Evolutionary conservation across 768 basidiomycete species (phyloP), one percentile per base, ranked within the genome.

Genomic region (Rickenella mellea): DNA sequence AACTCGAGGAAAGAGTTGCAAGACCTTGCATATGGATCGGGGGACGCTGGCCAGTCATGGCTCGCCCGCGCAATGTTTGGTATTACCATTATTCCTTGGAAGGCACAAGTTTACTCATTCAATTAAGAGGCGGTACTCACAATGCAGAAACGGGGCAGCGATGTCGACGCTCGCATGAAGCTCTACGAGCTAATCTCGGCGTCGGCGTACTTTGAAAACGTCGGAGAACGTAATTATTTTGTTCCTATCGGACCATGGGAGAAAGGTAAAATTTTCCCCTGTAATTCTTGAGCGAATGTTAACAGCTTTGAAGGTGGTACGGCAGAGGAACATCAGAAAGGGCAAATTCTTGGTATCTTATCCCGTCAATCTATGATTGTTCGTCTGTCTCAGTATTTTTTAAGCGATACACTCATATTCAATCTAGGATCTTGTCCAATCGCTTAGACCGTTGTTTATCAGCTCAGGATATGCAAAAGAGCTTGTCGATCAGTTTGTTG

Each of bases 1-100:
- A 36, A 36, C 12, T 17, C 19, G 33, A 6, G 15, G 11, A 22
- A 15, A 5, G 19, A 36, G 12, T 22, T 22, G 10, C 33, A 36
- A 36, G 33, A 36, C 7, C 19, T 36, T 10, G 33, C 33, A 9
- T 36, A 19, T 36, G 33, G 33, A 10, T 17, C 19, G 24, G 33
- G 33, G 19, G 33, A 36, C 10, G 19, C 33, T 17, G 33, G 33
- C 4, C 33, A 36, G 33, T 36, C 33, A 4, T 36, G 33, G 33
- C 33, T 36, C 15, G 33, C 33, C 24, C 33, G 33, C 19, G 33
- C 33, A 36, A 17, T 36, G 8, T 36, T 36, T 36, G 33, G 33
- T 36, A 7, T 19, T 17, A 17, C 6, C 32, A n/a, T 21, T 33
- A n/a, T 10, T 22, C 33, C 33, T 36, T 36, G 11, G n/a, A n/a